Evolutionary conservation across 495 filamentous ascomycete species (phyloP), one percentile per base, ranked within the genome.

Genomic region (Penicillium arizonense): DNA sequence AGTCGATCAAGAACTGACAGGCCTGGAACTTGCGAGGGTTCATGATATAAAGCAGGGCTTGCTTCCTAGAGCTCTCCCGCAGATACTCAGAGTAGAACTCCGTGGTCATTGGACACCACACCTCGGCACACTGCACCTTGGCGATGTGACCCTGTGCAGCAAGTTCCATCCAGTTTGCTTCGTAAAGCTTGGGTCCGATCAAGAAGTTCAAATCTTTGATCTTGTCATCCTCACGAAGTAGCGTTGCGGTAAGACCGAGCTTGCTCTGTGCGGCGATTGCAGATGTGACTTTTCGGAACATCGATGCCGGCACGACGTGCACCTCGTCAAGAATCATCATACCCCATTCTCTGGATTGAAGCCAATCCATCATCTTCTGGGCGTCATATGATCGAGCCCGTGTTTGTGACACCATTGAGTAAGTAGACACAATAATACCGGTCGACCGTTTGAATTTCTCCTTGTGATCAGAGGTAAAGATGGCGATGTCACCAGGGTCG

Each of bases 121-220:
- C 94, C 65, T 98, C 94, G 40, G 94, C 94, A 70, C 94, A 98
- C 62, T 98, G 94, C 1, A 98, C 94, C 59, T 90, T 90, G 37
- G 94, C 94, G 63, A 98, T 98, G 66, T 97, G 94, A 12, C 94
- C 94, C 69, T 96, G 89, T 52, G 97, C 89, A 0, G 92, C 91
- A 37, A 98, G 82, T 68, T 98, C 93, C 89, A 97, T 96, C 94
- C 94, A 98, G 68, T 98, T 98, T 23, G 94, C 94, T 67, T 98
- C 94, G 70, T 96, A 98, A 1, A 98, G 79, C 63, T 98, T 98
- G 4, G 94, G 94, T 0, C 94, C 94, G 68, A 98, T 97, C 61
- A 98, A 77, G 68, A 97, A 97, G 68, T 98, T 98, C 44, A 98
- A 75, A 78, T 97, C 92, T 18, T 87, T 88, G 60, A 98, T 97